Percentiles rank a stretch among this genome's conserved stretches.
Evolutionary conservation across 208 protist genomes (phyloP).

Genomic region (Leishmania braziliensis): DNA sequence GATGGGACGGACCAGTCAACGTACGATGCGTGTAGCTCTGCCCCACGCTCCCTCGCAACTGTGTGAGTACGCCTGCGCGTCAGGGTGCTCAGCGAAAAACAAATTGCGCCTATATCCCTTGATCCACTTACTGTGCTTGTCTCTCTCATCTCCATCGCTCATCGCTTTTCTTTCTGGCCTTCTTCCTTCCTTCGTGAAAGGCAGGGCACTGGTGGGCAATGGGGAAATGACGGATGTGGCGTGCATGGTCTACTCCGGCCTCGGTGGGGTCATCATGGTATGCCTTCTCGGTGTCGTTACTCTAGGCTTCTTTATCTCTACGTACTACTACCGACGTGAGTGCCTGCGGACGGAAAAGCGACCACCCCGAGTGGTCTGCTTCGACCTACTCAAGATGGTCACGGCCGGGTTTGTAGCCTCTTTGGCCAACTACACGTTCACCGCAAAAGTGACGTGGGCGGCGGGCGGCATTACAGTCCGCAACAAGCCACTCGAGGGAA

Average conservation of each 20-base stretch:
- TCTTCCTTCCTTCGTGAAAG: background rate
- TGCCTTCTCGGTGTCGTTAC: conserved; percentile 28
- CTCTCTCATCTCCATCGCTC: background rate
- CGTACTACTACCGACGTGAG: conserved; percentile 28
- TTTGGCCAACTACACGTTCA: conserved; percentile 42
- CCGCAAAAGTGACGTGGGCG: conserved; percentile 37
- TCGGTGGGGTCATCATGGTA: conserved; percentile 38
- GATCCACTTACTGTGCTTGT: background rate
- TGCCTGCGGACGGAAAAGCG: conserved; percentile 32
- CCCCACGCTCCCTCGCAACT: background rate
- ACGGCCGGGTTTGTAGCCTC: conserved; percentile 26
- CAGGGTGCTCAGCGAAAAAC: background rate
- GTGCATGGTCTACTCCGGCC: conserved; percentile 56
- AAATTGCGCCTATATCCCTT: background rate
- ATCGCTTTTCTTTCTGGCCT: background rate
- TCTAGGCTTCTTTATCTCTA: conserved; percentile 27
- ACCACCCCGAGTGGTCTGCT: conserved; percentile 37
- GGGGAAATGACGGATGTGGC: conserved; percentile 9
- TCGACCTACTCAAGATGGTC: conserved; percentile 51
- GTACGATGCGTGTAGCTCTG: background rate
- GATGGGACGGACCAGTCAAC: background rate
- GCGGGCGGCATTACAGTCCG: conserved; percentile 28
- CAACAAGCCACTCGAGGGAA: conserved; percentile 43
- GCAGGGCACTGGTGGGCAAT: background rate
- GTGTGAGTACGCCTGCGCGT: background rate